Base-by-base conservation (phyloP, 1,284 basidiomycete genomes). In the Cutaneotrichosporon cavernicola region DNA sequence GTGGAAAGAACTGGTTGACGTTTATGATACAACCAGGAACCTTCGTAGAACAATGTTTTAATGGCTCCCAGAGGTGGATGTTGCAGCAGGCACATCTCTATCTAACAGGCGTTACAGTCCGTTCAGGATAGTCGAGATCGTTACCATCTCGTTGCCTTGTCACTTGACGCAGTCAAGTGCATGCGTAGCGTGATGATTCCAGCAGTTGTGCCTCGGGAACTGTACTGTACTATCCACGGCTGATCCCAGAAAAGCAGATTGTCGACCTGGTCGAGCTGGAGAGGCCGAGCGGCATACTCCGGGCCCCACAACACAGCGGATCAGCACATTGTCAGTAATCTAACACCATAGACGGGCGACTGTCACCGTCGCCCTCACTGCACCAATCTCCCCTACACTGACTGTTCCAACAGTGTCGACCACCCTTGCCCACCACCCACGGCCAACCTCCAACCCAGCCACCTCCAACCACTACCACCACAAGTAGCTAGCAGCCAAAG, bases 401-500 rank as follows among this genome's bases (percentile, higher is more conserved):
- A 11, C 22, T 30, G 4, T 11, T 13, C 10, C 26, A 18, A 18
- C 30, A 18, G 14, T 22, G 22, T 50, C 26, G 49, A 50, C 51
- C 22, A 10, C 32, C 13, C 34, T 40, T 4, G 6, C 31, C 51
- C 6, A n/a, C 51, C 51, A 7, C 51, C 30, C 47, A 52, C 30
- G 53, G 32, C 18, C 53, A 40, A 36, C 36, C 53, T 56, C 53
- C 36, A 16, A n/a, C 31, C 36, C 34, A 56, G 53, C 34, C 14
- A 38, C 32, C 53, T 32, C 53, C 21, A 31, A 53, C 51, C 53
- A 56, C 36, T 56, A n/a, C 31, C 26, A 30, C 18, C 53, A n/a
- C 34, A 36, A 38, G 34, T 56, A 40, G 53, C 53, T 56, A 36
- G 53, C 53, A 38, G 36, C 53, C 53, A 16, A 51, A 53, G 51